phyloP scores from a whole-genome alignment of 192 early-diverging fungal species.

The Coemansia sp. region DNA sequence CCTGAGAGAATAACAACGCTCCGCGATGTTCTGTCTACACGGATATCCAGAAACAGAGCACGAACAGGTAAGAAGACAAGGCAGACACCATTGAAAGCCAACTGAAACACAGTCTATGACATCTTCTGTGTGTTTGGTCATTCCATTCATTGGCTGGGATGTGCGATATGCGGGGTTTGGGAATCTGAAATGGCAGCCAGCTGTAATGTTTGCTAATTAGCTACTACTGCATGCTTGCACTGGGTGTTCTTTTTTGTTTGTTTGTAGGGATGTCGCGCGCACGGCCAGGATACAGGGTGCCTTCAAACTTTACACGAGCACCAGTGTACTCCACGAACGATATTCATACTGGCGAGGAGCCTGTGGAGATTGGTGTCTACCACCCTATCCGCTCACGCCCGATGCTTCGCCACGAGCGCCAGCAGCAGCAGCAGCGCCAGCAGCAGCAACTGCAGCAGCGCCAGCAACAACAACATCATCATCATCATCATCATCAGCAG shows the following conservation, averaged over 20 bases:
- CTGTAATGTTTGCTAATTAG: no score
- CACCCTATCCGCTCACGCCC: slow-evolving; percentile 40
- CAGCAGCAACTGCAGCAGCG: neutral
- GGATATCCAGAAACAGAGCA: slow-evolving; percentile 16
- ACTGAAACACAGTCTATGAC: no score
- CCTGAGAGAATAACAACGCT: slow-evolving; percentile 49
- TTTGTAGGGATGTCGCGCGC: neutral
- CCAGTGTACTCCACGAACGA: slow-evolving; percentile 8
- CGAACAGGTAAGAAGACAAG: slow-evolving; percentile 23
- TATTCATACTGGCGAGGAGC: slow-evolving; percentile 41
- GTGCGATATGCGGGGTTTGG: no score
- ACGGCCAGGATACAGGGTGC: neutral
- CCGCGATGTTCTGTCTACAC: slow-evolving; percentile 37
- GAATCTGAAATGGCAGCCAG: no score
- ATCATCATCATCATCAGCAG: neutral
- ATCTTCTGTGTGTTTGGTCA: no score
- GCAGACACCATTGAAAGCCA: no score
- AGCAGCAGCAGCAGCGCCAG: slow-evolving; percentile 13
- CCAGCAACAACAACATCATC: slow-evolving; percentile 3
- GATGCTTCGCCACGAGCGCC: slow-evolving; percentile 37
- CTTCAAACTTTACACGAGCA: neutral
- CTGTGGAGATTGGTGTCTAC: slow-evolving; percentile 41
- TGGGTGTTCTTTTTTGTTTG: neutral
- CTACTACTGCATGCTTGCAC: no score
- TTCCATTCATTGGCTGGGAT: no score